Base-by-base conservation (phyloP, 495 filamentous ascomycete species). In the Penicillium lividum region DNA sequence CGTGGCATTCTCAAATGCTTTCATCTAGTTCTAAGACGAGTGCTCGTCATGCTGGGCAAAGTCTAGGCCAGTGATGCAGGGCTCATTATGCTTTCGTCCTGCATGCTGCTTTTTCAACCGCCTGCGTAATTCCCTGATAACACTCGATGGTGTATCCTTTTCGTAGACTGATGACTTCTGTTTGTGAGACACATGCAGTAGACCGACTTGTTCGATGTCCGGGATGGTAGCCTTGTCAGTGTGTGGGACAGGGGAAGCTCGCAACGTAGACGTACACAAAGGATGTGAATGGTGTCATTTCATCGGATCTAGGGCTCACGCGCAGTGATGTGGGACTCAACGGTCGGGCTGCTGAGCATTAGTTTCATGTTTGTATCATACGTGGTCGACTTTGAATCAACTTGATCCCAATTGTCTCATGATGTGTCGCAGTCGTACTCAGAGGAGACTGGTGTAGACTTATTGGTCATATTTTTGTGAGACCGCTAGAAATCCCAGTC, bases 401-500 rank as follows among this genome's bases (percentile, higher is more conserved):
- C 5, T 30, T 30, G 15, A n/a, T 48, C 27, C 45, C 3, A 48
- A 15, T 48, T 48, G 27, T 48, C n/a, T 48, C 27, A 48, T 48
- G 27, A 30, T 30, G 45, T 48, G n/a, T 48, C 45, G 22, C 22
- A 22, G 22, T 22, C 22, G 22, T 22, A 22, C 22, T 22, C 22
- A 22, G 22, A 22, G 22, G 22, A 22, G 22, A 22, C 22, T 5
- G 45, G 27, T 48, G 22, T 48, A 48, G 27, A n/a, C 45, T 48
- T 48, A 22, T 47, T 47, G 45, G 45, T 47, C 45, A 47, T 47
- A 13, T 47, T 27, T 47, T 47, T 47, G 11, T 47, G 45, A 29
- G 45, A n/a, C 25, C 45, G n/a, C 27, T 48, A 48, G 45, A 48
- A 13, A 30, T 11, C 3, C 15, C 11, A 48, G 45, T 48, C 45